Evolutionary conservation across 2,329 filamentous ascomycete genomes (phyloP).

Genomic region (Aspergillus aculeatus): DNA sequence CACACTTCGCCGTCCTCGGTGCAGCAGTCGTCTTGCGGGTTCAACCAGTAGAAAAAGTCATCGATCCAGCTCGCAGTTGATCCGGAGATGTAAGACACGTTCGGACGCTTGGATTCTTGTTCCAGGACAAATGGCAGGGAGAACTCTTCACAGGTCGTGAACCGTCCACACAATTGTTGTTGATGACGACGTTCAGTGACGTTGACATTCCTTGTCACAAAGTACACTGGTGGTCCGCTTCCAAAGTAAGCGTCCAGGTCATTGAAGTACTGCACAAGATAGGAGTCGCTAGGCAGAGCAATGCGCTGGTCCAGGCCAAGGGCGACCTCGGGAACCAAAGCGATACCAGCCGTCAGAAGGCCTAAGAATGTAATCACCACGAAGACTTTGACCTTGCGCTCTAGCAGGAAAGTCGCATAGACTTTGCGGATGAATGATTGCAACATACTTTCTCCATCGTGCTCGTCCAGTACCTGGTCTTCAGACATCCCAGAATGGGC

Average conservation of each 20-base stretch:
- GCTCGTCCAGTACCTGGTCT: conserved; percentile 65
- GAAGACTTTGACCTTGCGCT: conserved; percentile 72
- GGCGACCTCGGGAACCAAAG: conserved; percentile 78
- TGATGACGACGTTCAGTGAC: conserved; percentile 73
- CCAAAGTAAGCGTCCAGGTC: conserved; percentile 92
- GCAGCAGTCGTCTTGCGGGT: conserved; percentile 78
- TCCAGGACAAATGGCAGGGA: conserved; percentile 89
- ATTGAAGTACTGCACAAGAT: conserved; percentile 94
- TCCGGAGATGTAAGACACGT: conserved; percentile 83
- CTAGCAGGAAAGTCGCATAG: conserved; percentile 80
- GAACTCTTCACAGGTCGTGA: conserved; percentile 79
- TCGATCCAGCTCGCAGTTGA: conserved; percentile 95
- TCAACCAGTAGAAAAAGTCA: conserved; percentile 95
- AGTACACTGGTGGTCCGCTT: conserved; percentile 90
- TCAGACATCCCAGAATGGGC: conserved; percentile 66
- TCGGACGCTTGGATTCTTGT: conserved; percentile 84
- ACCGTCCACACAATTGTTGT: conserved; percentile 83
- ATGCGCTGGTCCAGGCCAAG: conserved; percentile 93
- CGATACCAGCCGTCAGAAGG: conserved; percentile 79
- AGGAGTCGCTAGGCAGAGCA: conserved; percentile 89
- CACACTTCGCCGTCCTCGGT: conserved; percentile 70
- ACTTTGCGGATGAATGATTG: conserved; percentile 86
- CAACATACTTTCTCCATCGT: conserved; percentile 75
- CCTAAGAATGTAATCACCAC: conserved; percentile 82
- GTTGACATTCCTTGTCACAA: conserved; percentile 81